phyloP scores from a whole-genome alignment of 116 monocot species.

The Thalassia testudinum region DNA sequence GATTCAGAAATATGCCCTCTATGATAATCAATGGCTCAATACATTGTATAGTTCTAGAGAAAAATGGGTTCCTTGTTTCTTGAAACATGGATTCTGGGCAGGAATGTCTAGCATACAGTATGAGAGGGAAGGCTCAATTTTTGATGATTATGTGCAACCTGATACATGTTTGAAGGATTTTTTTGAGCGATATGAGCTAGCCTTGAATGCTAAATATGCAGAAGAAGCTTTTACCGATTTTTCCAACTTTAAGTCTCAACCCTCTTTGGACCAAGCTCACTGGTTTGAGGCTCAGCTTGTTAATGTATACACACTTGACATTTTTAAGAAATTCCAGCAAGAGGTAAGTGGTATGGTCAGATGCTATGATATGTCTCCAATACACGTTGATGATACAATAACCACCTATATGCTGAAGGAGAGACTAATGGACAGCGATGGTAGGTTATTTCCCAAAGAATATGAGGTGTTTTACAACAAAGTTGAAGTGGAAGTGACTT shows the following conservation, averaged over 20 bases:
- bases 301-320: background rate
- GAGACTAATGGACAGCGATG: background rate
- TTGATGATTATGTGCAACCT: constrained; percentile 3
- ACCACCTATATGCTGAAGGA: background rate
- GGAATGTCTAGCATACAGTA: background rate
- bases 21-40: background rate
- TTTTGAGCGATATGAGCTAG: background rate
- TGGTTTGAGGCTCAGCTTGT: background rate
- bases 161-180: background rate
- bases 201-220: background rate
- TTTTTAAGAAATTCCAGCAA: constrained; percentile 1
- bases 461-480: too few relatives aligned
- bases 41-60: background rate
- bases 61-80: background rate
- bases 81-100: background rate
- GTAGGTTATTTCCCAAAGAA: background rate
- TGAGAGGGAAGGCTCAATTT: background rate
- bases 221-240: constrained; percentile 5
- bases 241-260: background rate
- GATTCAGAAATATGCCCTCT: background rate
- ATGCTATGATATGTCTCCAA: background rate
- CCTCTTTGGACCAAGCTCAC: background rate
- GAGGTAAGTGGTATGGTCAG: background rate
- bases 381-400: background rate
- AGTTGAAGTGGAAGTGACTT: too few relatives aligned